Conservation (phyloP, 2,329 filamentous ascomycete species). For the Aspergillus hortae region DNA sequence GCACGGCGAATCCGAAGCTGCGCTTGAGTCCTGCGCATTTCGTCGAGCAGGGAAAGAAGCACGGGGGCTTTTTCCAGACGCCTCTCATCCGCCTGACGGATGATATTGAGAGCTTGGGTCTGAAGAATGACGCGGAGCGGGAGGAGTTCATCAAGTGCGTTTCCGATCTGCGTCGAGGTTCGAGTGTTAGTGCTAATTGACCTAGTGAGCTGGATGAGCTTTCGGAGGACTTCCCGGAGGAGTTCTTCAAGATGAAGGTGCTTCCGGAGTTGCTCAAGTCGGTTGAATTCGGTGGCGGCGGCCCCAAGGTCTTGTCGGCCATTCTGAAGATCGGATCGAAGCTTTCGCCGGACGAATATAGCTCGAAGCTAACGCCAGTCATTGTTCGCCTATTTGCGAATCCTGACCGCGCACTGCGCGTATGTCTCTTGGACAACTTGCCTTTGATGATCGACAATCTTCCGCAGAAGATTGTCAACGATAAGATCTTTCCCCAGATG, state of each 20-base stretch:
- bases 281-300: constrained; percentile 95
- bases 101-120: constrained; percentile 84
- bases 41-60: constrained; percentile 79
- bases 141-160: constrained; percentile 74
- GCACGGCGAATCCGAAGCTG: constrained; percentile 85
- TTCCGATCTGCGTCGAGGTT: background rate
- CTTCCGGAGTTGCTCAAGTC: constrained; percentile 95
- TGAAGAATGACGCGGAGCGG: constrained; percentile 80
- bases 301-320: constrained; percentile 81
- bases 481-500: constrained; percentile 95
- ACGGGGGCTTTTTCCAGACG: constrained; percentile 86
- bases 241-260: constrained; percentile 97
- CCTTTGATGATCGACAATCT: constrained; percentile 88
- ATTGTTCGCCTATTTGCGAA: constrained; percentile 84
- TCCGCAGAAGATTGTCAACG: constrained; percentile 83
- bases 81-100: constrained; percentile 88
- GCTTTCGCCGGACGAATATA: constrained; percentile 85
- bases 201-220: constrained; percentile 72
- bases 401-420: constrained; percentile 85
- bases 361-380: constrained; percentile 76
- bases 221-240: constrained; percentile 91
- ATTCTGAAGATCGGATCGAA: constrained; percentile 90
- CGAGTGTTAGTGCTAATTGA: constrained; percentile 20
- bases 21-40: constrained; percentile 81
- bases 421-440: constrained; percentile 84